Evolutionary conservation across 2,329 filamentous ascomycete genomes (phyloP), one percentile per base, ranked within the genome.

Genomic region (Colletotrichum higginsianum): DNA sequence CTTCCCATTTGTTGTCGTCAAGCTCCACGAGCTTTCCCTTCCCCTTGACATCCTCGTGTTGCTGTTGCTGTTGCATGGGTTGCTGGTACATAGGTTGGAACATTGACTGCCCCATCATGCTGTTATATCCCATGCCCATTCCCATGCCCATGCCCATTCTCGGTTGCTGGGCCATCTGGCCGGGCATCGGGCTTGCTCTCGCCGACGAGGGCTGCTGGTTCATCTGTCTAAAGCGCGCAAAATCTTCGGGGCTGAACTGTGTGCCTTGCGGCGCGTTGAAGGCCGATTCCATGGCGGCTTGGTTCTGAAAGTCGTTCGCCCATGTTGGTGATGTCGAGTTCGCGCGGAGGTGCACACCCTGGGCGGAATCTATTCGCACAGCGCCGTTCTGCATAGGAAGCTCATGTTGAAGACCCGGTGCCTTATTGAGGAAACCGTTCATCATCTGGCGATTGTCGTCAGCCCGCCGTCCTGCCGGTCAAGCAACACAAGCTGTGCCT

Each of bases 11-110:
- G 78, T 92, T 86, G 77, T 99, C 96, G 80, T 98, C 94, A 30
- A 98, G 89, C 84, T 98, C 96, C 15, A 98, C 92, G 84, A 98
- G 90, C 82, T 97, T 97, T 49, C 93, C 95, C 81, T 98, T 98
- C 71, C 93, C 94, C 81, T 95, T 93, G 61, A 83, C 86, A 74
- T 89, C 86, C 62, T 83, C 82, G 69, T 85, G 83, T 77, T 86
- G 85, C 77, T 86, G 78, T 77, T 86, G 79, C 78, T 86, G 78
- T 77, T 86, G 79, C 75, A 83, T 81, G 55, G 79, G 80, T 66
- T 83, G 80, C 71, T 84, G 81, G 73, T 85, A 82, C 84, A 88
- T 83, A 77, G 83, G 77, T 76, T 86, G 83, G 75, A 85, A 86
- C 86, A 92, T 91, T 71, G 86, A 83, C 13, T 83, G 82, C 74